Evolutionary conservation across 2,329 filamentous ascomycete species (phyloP).

Genomic region (Calycina marina): DNA sequence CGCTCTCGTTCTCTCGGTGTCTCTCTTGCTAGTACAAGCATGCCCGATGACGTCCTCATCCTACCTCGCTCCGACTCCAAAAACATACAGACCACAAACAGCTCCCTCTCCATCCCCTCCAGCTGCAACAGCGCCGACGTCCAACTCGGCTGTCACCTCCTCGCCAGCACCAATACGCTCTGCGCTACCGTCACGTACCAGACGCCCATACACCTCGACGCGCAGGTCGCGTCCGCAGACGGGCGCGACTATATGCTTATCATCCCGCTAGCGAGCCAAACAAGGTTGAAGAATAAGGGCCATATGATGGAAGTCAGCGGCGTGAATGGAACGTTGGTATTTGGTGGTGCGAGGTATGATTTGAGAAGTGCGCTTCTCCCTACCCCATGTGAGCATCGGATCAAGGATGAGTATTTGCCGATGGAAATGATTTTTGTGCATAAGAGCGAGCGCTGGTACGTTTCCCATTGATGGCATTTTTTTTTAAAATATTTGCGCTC

Average conservation of each 20-base stretch:
- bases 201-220: constrained; percentile 11
- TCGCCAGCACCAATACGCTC: not conserved
- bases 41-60: too few relatives aligned
- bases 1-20: too few relatives aligned
- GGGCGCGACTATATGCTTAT: constrained; percentile 4
- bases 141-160: not conserved
- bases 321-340: constrained; percentile 3
- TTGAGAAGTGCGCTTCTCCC: constrained; percentile 43
- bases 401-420: constrained; percentile 28
- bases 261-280: constrained; percentile 5
- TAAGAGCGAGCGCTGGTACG: constrained; percentile 18
- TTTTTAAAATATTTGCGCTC: too few relatives aligned
- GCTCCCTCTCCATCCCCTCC: not conserved
- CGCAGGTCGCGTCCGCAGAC: constrained; percentile 2
- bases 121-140: not conserved
- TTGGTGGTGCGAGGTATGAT: constrained; percentile 4
- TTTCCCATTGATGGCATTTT: not conserved
- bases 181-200: constrained; percentile 9
- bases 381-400: constrained; percentile 41
- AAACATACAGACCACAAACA: too few relatives aligned
- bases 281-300: constrained; percentile 11
- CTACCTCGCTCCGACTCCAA: too few relatives aligned
- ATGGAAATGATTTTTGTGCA: constrained; percentile 30
- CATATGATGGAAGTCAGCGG: constrained; percentile 13
- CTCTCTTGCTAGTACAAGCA: too few relatives aligned